Evolutionary conservation across 768 basidiomycete genomes (phyloP).

Genomic region (Boletellus emodensis): DNA sequence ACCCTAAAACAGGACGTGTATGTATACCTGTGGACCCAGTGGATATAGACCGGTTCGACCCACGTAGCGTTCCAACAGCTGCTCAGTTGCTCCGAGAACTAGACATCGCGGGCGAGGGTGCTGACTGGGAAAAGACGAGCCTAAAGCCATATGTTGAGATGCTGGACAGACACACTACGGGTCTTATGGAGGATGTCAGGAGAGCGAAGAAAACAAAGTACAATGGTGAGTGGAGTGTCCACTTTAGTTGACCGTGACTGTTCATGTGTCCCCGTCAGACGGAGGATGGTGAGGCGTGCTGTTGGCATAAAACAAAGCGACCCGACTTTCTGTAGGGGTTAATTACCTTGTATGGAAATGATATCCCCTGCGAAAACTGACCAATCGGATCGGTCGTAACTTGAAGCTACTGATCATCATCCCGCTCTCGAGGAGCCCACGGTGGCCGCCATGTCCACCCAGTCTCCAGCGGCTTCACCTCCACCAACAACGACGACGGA

Average conservation of each 20-base stretch:
- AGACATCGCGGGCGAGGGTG: slow-evolving; percentile 48
- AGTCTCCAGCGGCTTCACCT: neutral
- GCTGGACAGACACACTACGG: slow-evolving; percentile 65
- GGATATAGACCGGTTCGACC: slow-evolving; percentile 77
- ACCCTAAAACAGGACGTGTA: slow-evolving; percentile 93
- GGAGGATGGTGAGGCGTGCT: slow-evolving; percentile 21
- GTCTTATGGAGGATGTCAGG: slow-evolving; percentile 30
- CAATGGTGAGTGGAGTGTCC: slow-evolving; percentile 10
- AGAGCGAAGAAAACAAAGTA: slow-evolving; percentile 17
- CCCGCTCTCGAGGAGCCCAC: no score
- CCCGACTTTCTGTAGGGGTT: neutral
- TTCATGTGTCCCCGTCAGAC: slow-evolving; percentile 11
- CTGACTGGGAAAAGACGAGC: slow-evolving; percentile 87
- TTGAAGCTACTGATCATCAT: neutral
- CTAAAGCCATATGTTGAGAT: slow-evolving; percentile 87
- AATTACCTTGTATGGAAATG: slow-evolving; percentile 2
- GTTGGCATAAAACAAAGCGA: no score
- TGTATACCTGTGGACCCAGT: slow-evolving; percentile 89
- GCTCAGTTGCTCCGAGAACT: slow-evolving; percentile 78
- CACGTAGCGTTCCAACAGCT: slow-evolving; percentile 81
- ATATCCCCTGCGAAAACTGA: slow-evolving; percentile 3
- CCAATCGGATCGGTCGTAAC: slow-evolving; percentile 11
- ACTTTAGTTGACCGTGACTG: neutral
- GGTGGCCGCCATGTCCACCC: slow-evolving; percentile 21
- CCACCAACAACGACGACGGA: neutral